Conservation (phyloP, 2,329 filamentous ascomycete genomes). For the Aspergillus neotritici region DNA sequence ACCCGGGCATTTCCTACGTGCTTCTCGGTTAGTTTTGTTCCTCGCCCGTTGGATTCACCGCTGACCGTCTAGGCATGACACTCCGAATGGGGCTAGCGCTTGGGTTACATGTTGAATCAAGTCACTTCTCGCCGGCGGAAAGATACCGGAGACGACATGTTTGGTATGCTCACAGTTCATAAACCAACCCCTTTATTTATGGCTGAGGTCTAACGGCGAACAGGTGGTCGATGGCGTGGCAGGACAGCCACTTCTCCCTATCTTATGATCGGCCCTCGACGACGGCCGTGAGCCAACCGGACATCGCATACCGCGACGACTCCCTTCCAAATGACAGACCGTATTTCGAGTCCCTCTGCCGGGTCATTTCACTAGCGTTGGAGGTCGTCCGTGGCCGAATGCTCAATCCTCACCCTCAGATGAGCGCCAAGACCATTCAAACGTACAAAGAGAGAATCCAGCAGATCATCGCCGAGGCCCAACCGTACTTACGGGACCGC, state of each 20-base stretch:
- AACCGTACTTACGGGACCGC: constrained; percentile 52
- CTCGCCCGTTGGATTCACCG: too few species aligned
- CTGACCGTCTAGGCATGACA: constrained; percentile 44
- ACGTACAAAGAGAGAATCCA: constrained; percentile 54
- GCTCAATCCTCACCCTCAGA: constrained; percentile 48
- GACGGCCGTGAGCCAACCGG: constrained; percentile 48
- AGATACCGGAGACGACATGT: constrained; percentile 41
- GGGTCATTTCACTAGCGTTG: constrained; percentile 48
- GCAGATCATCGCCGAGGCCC: constrained; percentile 53
- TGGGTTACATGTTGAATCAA: constrained; percentile 55
- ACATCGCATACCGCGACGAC: constrained; percentile 46
- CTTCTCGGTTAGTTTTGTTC: constrained; percentile 39
- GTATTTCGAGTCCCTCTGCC: constrained; percentile 56
- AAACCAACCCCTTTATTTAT: background rate
- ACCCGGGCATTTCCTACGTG: constrained; percentile 59
- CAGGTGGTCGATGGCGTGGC: constrained; percentile 60
- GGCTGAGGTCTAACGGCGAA: background rate
- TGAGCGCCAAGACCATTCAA: constrained; percentile 51
- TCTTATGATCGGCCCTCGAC: constrained; percentile 57
- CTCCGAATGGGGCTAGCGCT: constrained; percentile 56
- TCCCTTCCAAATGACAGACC: constrained; percentile 46
- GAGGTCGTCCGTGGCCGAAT: constrained; percentile 57
- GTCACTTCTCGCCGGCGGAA: constrained; percentile 47
- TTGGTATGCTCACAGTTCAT: constrained; percentile 29
- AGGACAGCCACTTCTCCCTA: constrained; percentile 58